Conservation (phyloP, 106 monocot species). For the Platanthera guangdongensis region DNA sequence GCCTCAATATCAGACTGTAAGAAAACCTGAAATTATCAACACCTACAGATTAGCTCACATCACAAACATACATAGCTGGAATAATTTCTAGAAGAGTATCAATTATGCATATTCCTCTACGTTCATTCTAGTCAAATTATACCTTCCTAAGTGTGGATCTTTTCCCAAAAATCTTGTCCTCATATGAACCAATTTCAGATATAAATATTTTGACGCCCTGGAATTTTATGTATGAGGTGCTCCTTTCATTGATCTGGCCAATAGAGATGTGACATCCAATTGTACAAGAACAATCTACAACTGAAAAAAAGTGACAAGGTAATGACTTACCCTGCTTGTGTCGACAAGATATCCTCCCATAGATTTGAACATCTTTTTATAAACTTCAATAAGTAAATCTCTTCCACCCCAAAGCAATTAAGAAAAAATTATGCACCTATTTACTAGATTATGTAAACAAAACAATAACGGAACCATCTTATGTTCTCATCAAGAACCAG, state of each 20-base stretch:
- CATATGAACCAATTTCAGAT: constrained; percentile 26
- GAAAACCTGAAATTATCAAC: too few species aligned
- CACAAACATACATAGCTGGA: not conserved
- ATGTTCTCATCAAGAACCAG: not conserved
- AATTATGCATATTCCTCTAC: not conserved
- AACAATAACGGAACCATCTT: not conserved
- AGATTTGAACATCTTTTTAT: constrained; percentile 28
- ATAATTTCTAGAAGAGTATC: not conserved
- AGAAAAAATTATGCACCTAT: not conserved
- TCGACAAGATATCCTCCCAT: constrained; percentile 46
- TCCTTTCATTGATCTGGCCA: constrained; percentile 26
- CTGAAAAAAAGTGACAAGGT: not conserved
- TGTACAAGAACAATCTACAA: not conserved
- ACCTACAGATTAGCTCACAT: too few species aligned
- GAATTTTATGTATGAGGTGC: constrained; percentile 26
- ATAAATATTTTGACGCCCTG: constrained; percentile 32
- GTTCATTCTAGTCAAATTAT: not conserved
- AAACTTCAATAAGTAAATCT: constrained; percentile 47
- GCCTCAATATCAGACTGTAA: too few species aligned
- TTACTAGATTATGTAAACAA: not conserved
- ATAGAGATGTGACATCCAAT: not conserved
- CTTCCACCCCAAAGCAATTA: constrained; percentile 2
- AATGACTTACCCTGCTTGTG: constrained; percentile 20
- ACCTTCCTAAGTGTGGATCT: constrained; percentile 21
- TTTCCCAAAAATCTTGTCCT: constrained; percentile 35